A percentile compares a stretch with the other conserved stretches of the same genome.
These are phyloP conservation scores for Sequoiadendron giganteum DNA, from an alignment of 75 land plant genomes.

Conservation along the genomic window DNA sequence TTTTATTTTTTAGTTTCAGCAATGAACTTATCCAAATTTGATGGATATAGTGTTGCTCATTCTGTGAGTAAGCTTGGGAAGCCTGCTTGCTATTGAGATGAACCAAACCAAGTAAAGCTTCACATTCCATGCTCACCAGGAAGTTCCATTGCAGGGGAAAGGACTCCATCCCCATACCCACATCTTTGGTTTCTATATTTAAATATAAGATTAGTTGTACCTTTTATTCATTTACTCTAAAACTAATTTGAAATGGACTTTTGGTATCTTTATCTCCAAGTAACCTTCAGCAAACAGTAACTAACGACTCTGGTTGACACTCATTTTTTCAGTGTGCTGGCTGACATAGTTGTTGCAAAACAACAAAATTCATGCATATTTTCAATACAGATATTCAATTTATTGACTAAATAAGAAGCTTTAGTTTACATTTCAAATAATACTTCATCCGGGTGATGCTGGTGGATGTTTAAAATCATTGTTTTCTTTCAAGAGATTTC, in stretches of 20 bases:
- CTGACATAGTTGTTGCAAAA: not conserved
- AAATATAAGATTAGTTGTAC: not conserved
- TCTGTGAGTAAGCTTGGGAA: not conserved
- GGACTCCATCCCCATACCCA: not conserved
- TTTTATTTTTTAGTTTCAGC: not conserved
- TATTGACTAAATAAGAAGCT: not conserved
- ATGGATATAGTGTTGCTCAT: not conserved
- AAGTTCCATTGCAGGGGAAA: no score
- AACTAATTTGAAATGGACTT: not conserved
- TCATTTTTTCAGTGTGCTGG: slow-evolving; percentile 4
- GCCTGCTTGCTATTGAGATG: not conserved
- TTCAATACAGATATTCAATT: not conserved
- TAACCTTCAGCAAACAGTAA: not conserved
- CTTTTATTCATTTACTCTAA: not conserved
- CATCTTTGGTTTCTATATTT: not conserved
- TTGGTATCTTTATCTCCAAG: not conserved
- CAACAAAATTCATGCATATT: not conserved
- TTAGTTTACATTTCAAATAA: not conserved
- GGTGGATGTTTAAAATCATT: not conserved
- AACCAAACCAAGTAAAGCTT: not conserved
- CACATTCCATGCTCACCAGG: no score
- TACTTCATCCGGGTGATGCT: not conserved
- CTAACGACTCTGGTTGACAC: not conserved
- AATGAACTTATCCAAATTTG: not conserved
- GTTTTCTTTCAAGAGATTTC: not conserved